Base-by-base conservation (phyloP, 2,329 filamentous ascomycete species). In the Hypoxylon sp. region DNA sequence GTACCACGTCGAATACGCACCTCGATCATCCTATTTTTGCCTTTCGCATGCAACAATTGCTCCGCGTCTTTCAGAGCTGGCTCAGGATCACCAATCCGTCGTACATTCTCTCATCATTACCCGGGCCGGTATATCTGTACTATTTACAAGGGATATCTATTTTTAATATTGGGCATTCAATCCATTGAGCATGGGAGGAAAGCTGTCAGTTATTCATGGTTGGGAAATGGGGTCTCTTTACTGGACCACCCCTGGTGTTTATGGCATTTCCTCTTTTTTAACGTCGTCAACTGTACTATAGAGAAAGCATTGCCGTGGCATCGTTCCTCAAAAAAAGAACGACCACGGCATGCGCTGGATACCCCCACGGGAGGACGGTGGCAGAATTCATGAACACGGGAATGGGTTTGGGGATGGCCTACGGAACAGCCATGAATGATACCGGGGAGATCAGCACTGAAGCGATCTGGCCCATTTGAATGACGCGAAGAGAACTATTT, bases 331-430 rank as follows among this genome's bases (percentile, higher is more conserved):
- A 31, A 31, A 31, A 65, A 73, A 72, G 74, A 72, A 76, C 63
- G 68, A 72, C 72, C 70, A 65, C 63, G 68, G 68, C 68, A 57
- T 75, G 75, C 75, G 68, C 58, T 74, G 76, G 75, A 77, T 78
- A 78, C 75, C 74, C 67, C 75, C 73, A 72, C 67, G 63, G 74
- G 73, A 70, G 70, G 72, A 69, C 65, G 68, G 64, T 55, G 63
- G 61, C 57, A 69, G 71, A 72, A 61, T 61, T 67, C 56, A 70
- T 67, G 70, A 44, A 63, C 52, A 65, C 51, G 62, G 72, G 68
- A 68, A 67, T 50, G 64, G 66, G 63, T 50, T 61, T 61, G 48
- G 64, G 63, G 61, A 69, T 39, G 70, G 63, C 64, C 54, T 58
- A 67, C 57, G 64, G 65, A 63, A 68, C 51, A 61, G 42, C 65